A percentile compares a stretch with the other conserved stretches of the same genome.
These are phyloP conservation scores for Aspergillus sparsus DNA, from an alignment of 495 filamentous ascomycete species.

Conservation along the genomic window DNA sequence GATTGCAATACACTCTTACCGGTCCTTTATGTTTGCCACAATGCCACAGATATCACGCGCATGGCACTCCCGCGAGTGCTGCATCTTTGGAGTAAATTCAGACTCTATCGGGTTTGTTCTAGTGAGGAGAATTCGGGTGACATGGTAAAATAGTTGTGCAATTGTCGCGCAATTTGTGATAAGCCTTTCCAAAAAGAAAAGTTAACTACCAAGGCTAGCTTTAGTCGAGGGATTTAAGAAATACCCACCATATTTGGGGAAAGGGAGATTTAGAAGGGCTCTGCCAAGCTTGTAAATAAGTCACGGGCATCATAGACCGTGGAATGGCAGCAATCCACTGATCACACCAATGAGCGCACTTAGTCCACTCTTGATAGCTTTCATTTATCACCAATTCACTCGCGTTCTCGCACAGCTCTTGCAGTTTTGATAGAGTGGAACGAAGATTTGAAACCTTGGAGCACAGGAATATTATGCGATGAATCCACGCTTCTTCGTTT, in stretches of 20 bases:
- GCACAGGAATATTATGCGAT: constrained; percentile 86
- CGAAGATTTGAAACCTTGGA: constrained; percentile 87
- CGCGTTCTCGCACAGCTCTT: constrained; percentile 58
- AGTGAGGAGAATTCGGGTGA: constrained; percentile 74
- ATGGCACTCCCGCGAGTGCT: constrained; percentile 65
- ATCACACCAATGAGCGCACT: constrained; percentile 72
- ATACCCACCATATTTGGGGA: constrained; percentile 78
- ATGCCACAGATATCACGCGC: constrained; percentile 86
- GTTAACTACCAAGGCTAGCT: background rate
- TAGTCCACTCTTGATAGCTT: constrained; percentile 73
- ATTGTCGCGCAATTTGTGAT: constrained; percentile 79
- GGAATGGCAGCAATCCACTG: constrained; percentile 78
- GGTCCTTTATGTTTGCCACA: constrained; percentile 77
- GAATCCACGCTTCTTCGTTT: constrained; percentile 84
- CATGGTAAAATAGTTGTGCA: constrained; percentile 90
- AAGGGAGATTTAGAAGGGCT: constrained; percentile 72
- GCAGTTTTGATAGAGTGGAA: constrained; percentile 61
- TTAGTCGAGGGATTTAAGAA: background rate
- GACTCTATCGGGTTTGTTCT: constrained; percentile 72
- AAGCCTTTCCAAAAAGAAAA: constrained; percentile 50
- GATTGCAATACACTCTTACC: constrained; percentile 36
- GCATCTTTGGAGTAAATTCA: constrained; percentile 60
- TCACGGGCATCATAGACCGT: constrained; percentile 83
- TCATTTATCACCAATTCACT: constrained; percentile 64
- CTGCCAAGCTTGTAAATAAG: constrained; percentile 68